Conservation (phyloP, 352 stramenopile genomes). For the Phytopythium aichiense region DNA sequence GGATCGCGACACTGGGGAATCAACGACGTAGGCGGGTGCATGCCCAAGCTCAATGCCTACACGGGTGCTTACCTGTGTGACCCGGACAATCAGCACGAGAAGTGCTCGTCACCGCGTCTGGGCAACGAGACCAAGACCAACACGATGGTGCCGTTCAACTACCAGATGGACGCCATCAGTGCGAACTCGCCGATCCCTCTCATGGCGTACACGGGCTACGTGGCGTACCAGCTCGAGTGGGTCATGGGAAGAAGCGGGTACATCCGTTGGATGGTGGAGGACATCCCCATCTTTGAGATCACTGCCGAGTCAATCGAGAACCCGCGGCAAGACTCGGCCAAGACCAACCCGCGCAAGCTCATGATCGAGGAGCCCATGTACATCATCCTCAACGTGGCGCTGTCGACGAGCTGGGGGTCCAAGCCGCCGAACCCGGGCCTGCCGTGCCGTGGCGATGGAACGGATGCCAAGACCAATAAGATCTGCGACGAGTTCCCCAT, state of each 20-base stretch:
- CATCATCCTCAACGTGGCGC: constrained; percentile 91
- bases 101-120: constrained; percentile 33
- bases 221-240: constrained; percentile 75
- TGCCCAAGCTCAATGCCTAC: constrained; percentile 58
- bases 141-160: constrained; percentile 64
- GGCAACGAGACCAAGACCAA: constrained; percentile 40
- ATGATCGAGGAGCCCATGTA: constrained; percentile 91
- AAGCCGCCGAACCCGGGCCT: constrained; percentile 43
- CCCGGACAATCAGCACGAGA: constrained; percentile 38
- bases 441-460: constrained; percentile 48
- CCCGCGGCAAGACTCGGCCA: constrained; percentile 37
- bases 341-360: constrained; percentile 52
- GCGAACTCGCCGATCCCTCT: constrained; percentile 65
- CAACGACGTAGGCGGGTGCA: constrained; percentile 62
- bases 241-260: constrained; percentile 58
- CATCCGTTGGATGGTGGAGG: constrained; percentile 65
- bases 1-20: constrained; percentile 51
- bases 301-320: constrained; percentile 46
- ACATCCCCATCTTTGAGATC: constrained; percentile 54
- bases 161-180: constrained; percentile 76
- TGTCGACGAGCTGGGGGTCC: constrained; percentile 85
- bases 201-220: constrained; percentile 46
- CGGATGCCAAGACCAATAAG: constrained; percentile 21
- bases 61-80: constrained; percentile 55
- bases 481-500: constrained; percentile 73